These are phyloP conservation scores for Hypericum androsaemum DNA, from an alignment of 345 rosid genomes.

Conservation along the genomic window DNA sequence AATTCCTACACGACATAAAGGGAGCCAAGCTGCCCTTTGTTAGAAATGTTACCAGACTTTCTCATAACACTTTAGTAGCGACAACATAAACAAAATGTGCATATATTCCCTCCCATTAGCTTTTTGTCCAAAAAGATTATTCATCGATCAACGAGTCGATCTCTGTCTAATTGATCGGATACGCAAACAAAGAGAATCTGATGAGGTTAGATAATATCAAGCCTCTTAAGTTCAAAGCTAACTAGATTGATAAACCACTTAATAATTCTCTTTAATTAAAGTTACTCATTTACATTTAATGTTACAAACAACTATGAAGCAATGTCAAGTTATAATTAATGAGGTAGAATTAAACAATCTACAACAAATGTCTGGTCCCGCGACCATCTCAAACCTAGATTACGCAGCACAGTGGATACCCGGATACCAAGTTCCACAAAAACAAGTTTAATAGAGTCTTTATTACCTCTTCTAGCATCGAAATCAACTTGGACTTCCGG, in stretches of 20 bases:
- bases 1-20: slow-evolving; percentile 13
- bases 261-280: no score
- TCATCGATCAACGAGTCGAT: slow-evolving; percentile 28
- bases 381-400: no score
- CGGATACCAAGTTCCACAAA: neutral
- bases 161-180: slow-evolving; percentile 18
- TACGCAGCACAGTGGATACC: no score
- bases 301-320: no score
- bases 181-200: neutral
- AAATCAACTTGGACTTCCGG: slow-evolving; percentile 60
- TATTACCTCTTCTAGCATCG: slow-evolving; percentile 84
- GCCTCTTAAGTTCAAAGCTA: no score
- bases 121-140: slow-evolving; percentile 38
- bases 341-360: no score
- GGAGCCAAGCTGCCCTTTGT: no score
- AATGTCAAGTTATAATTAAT: no score
- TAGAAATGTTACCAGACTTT: slow-evolving; percentile 21
- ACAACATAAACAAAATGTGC: slow-evolving; percentile 28
- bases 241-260: no score
- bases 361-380: no score
- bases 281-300: no score
- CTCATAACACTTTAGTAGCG: slow-evolving; percentile 30
- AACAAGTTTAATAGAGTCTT: neutral
- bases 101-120: slow-evolving; percentile 45
- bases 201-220: no score